Evolutionary conservation across 2,329 filamentous ascomycete species (phyloP).

Genomic region (Monosporascus sp.): DNA sequence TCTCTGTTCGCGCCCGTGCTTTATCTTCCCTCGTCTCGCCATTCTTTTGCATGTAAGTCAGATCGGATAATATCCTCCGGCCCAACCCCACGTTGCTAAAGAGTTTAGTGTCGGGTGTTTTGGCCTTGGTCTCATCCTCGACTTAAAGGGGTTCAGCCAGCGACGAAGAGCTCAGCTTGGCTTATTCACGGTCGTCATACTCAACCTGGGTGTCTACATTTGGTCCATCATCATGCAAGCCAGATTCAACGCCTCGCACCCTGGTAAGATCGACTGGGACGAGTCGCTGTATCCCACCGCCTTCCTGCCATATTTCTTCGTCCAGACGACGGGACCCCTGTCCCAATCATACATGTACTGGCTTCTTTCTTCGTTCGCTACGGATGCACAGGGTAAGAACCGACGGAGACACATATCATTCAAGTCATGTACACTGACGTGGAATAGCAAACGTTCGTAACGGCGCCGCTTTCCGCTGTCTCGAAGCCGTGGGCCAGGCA

Average conservation of each 20-base stretch:
- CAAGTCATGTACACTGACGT: background rate
- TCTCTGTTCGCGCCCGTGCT: slow-evolving; percentile 37
- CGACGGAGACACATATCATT: background rate
- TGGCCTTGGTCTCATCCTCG: slow-evolving; percentile 40
- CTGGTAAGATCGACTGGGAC: slow-evolving; percentile 42
- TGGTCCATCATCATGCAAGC: slow-evolving; percentile 45
- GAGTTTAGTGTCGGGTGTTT: slow-evolving; percentile 36
- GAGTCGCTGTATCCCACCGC: slow-evolving; percentile 34
- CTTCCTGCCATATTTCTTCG: slow-evolving; percentile 44
- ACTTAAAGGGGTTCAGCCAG: slow-evolving; percentile 33
- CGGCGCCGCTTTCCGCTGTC: slow-evolving; percentile 34
- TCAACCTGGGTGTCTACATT: slow-evolving; percentile 43
- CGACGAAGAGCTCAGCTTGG: slow-evolving; percentile 41
- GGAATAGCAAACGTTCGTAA: slow-evolving; percentile 35
- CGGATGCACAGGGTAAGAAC: slow-evolving; percentile 31
- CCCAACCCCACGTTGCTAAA: background rate
- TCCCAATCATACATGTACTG: slow-evolving; percentile 42
- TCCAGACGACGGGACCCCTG: slow-evolving; percentile 35
- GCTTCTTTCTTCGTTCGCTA: slow-evolving; percentile 37
- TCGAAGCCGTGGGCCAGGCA: slow-evolving; percentile 35
- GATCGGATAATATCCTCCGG: background rate
- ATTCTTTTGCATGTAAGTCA: slow-evolving; percentile 41
- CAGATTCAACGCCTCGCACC: slow-evolving; percentile 31
- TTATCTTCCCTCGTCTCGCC: slow-evolving; percentile 41
- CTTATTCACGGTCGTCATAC: slow-evolving; percentile 37